phyloP scores from a whole-genome alignment of 331 rosid species.

The Quercus phellos region DNA sequence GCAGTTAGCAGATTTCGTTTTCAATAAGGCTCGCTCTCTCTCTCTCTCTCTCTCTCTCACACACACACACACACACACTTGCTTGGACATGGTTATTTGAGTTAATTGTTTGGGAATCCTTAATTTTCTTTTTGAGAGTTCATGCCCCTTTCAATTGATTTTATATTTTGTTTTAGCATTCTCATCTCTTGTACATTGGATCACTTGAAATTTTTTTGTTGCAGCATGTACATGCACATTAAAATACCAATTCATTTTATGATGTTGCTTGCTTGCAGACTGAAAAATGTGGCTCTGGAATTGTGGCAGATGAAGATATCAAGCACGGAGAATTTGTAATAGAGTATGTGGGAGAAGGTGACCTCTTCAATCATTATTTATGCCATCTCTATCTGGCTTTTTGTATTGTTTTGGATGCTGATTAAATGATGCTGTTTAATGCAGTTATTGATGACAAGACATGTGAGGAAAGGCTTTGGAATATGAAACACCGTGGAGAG shows the following conservation, averaged over 20 bases:
- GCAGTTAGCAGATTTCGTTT: not conserved
- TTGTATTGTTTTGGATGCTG: slow-evolving; percentile 5
- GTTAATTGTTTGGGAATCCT: not conserved
- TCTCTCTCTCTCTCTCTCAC: not conserved
- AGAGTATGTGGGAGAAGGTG: slow-evolving; percentile 98
- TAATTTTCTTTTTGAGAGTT: not conserved
- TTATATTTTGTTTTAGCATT: not conserved
- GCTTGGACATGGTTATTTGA: not conserved
- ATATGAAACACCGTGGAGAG: slow-evolving; percentile 92
- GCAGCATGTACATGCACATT: not conserved
- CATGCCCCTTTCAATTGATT: slow-evolving; percentile 4
- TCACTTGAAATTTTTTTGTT: slow-evolving; percentile 2
- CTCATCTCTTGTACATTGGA: not conserved
- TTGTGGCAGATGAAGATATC: slow-evolving; percentile 85
- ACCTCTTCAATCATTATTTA: not conserved
- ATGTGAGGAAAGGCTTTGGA: slow-evolving; percentile 95
- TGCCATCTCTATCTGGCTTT: not conserved
- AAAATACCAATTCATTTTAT: slow-evolving; percentile 3
- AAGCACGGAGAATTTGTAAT: slow-evolving; percentile 81
- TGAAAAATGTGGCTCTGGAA: slow-evolving; percentile 92
- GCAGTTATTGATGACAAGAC: slow-evolving; percentile 91
- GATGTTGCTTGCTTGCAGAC: slow-evolving; percentile 53
- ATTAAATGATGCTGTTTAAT: slow-evolving; percentile 20
- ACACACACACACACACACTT: not conserved
- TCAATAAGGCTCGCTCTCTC: not conserved